Percentiles rank a stretch among this genome's conserved stretches.
Evolutionary conservation across 1,284 basidiomycete genomes (phyloP).

Genomic region (Serendipita sp.): DNA sequence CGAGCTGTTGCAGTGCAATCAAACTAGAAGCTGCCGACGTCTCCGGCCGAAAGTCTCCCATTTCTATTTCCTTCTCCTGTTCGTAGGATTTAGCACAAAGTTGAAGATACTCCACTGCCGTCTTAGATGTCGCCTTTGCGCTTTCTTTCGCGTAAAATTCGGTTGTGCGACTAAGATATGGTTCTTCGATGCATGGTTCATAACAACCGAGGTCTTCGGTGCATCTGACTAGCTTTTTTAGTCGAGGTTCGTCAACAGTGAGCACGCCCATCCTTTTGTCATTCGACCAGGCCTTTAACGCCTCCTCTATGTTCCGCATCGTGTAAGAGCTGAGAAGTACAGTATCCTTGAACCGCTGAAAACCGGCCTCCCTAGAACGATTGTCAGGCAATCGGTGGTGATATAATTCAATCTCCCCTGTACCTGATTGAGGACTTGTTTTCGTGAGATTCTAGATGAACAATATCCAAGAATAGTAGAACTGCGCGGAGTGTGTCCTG

Average conservation of each 20-base stretch:
- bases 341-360: background rate
- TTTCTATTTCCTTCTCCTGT: background rate
- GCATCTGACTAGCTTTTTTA: background rate
- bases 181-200: background rate
- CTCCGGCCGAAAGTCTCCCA: background rate
- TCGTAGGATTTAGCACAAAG: background rate
- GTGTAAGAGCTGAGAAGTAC: background rate
- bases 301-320: background rate
- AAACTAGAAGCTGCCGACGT: background rate
- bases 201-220: background rate
- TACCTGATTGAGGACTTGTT: background rate
- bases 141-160: conserved; percentile 12
- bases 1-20: conserved; percentile 17
- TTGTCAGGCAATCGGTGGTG: background rate
- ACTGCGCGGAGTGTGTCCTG: background rate
- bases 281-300: background rate
- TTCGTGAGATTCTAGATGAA: background rate
- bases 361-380: background rate
- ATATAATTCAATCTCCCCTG: background rate
- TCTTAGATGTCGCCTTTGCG: conserved; percentile 11
- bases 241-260: background rate
- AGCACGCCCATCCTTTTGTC: background rate
- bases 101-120: background rate
- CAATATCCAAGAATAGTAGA: background rate
- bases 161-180: background rate